phyloP scores from a whole-genome alignment of 2,329 filamentous ascomycete genomes.

The Fonsecaea monophora region DNA sequence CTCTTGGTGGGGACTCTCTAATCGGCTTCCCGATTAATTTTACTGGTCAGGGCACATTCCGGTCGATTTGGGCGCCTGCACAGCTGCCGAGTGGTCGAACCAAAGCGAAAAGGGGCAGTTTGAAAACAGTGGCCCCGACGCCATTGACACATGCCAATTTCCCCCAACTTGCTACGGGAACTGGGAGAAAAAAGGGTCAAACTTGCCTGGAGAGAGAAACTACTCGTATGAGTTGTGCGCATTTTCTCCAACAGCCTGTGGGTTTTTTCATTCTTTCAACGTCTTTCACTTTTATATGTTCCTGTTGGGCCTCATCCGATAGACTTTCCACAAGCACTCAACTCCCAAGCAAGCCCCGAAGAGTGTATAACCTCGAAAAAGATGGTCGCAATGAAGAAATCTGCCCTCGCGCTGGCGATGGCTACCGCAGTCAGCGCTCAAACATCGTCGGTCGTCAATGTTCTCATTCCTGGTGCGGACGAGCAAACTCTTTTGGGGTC shows the following conservation, averaged over 20 bases:
- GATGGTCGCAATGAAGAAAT: constrained; percentile 27
- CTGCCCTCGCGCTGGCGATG: constrained; percentile 20
- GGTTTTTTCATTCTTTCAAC: background rate
- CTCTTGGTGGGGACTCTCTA: background rate
- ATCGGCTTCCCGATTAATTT: background rate
- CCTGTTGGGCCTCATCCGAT: background rate
- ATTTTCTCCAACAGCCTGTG: background rate
- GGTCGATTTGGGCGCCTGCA: background rate
- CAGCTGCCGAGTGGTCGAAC: background rate
- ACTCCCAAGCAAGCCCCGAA: background rate
- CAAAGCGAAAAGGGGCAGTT: constrained; percentile 3
- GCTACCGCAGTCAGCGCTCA: constrained; percentile 27
- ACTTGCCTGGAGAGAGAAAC: background rate
- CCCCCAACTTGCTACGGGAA: background rate
- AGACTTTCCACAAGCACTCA: background rate
- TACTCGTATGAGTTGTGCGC: background rate
- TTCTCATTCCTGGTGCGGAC: constrained; percentile 33
- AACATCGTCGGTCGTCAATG: constrained; percentile 23
- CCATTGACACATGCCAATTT: constrained; percentile 4
- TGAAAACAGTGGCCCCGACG: background rate
- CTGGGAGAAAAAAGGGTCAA: background rate
- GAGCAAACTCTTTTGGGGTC: constrained; percentile 32
- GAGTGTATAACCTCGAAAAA: background rate
- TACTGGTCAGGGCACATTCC: background rate
- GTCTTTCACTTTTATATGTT: background rate